Base-by-base conservation (phyloP, 495 filamentous ascomycete species). In the Xylona heveae region DNA sequence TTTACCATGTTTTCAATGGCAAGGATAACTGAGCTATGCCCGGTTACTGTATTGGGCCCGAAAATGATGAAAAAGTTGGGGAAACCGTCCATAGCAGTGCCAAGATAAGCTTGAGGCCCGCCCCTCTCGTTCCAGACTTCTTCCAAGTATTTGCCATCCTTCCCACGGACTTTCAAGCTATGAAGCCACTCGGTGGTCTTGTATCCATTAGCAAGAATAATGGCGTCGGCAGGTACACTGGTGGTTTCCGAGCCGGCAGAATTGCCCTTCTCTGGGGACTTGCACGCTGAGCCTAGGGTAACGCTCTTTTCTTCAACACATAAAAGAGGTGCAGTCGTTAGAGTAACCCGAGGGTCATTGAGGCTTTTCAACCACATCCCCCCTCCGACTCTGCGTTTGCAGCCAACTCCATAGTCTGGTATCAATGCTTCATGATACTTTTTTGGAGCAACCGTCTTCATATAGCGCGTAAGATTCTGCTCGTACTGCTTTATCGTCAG, bases 11-110 rank as follows among this genome's bases (percentile, higher is more conserved):
- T 71, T 42, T 78, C 72, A 6, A 53, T 59, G 0, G 60, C 59
- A 14, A 74, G 53, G 6, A 74, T 62, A 0, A 74, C 68, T 21
- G 61, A 68, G 1, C 53, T 59, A 46, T 78, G 73, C 0, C 72
- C 72, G 1, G 67, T 75, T 0, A 51, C 60, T 0, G 67, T 72
- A 37, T 77, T 75, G 0, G 72, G 72, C 0, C 72, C 72, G 40
- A 69, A 66, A 4, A 77, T 46, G 24, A 72, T 59, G 49, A 78
- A 78, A 47, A 75, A 67, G 35, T 78, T 78, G 0, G 72, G 72
- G 43, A 72, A 78, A 0, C 60, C 58, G 35, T 73, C 65, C 49
- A 78, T 55, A 3, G 70, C 67, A 26, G 63, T 64, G 3, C 68
- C 69, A 33, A 64, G 59, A 44, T 78, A 78, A 4, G 70, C 65